Conservation (phyloP, 106 monocot species). For the Dactylorhiza incarnata region DNA sequence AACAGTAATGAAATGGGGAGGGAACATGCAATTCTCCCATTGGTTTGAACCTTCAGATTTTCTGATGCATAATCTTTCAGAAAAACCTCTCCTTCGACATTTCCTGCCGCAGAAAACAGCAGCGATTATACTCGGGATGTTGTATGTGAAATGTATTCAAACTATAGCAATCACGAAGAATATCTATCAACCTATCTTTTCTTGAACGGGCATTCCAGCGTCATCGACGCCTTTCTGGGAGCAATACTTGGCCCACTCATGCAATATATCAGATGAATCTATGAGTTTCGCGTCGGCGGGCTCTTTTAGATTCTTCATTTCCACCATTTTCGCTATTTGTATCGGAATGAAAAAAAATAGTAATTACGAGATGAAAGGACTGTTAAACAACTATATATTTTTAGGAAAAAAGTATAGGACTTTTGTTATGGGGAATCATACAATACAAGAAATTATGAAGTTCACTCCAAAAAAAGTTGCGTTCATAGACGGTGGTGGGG, state of each 20-base stretch:
- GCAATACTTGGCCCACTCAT: constrained; percentile 7
- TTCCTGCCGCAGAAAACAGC: not conserved
- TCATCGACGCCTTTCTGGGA: not conserved
- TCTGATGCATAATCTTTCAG: not conserved
- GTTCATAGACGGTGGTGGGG: no score
- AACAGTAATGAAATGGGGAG: not conserved
- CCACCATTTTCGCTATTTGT: not conserved
- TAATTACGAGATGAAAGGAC: not conserved
- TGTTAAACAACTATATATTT: no score
- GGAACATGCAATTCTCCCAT: not conserved
- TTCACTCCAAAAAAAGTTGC: no score
- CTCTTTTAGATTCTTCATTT: not conserved
- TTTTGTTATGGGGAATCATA: no score
- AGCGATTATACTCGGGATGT: not conserved
- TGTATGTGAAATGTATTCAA: not conserved
- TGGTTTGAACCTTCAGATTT: not conserved
- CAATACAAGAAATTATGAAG: no score
- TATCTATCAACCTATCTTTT: not conserved
- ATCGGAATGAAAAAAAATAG: no score
- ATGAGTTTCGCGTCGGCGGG: not conserved
- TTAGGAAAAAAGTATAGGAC: not conserved
- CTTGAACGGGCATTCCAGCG: not conserved
- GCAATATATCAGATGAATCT: not conserved
- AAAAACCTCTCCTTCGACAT: not conserved
- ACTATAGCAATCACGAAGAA: not conserved